Base-by-base conservation (phyloP, 768 basidiomycete genomes). In the Trametopsis cervina region DNA sequence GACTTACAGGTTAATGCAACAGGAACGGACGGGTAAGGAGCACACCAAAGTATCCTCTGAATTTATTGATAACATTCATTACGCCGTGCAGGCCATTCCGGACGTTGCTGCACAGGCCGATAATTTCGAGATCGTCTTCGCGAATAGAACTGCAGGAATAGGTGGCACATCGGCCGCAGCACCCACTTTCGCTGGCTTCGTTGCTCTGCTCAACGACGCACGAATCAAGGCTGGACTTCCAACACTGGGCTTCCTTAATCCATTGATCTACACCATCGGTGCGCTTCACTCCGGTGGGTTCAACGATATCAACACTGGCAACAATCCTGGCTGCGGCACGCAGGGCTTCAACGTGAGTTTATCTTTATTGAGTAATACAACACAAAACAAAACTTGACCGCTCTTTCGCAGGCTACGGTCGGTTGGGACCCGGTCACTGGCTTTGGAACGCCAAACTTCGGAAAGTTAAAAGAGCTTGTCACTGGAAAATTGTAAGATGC, bases 151-250 rank as follows among this genome's bases (percentile, higher is more conserved):
- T 11, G 50, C 49, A n/a, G 58, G 62, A 1, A 71, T 79, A 47
- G 74, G 68, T 1, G 86, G 86, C 26, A 89, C 86, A 1, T 85
- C 83, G 12, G 80, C 80, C 0, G 59, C 83, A 1, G 57, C 80
- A 6, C 85, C 85, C 1, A 71, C 81, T 0, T 81, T 89, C 49
- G 73, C 84, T 4, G 77, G 72, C 21, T 66, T 87, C 44, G 67
- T 85, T 15, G 71, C 83, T 2, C 71, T 87, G 52, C 63, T 87
- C 44, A 70, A 69, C 47, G 62, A 67, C 43, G 64, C 62, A 4
- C 59, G 61, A 18, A 51, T 69, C 44, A 43, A 60, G 2, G 54
- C 53, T 26, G 62, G 63, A 1, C 56, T 56, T 29, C 50, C 60
- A 4, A 26, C 67, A 26, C 62, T 70, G 17, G 69, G 69, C 4